These are phyloP conservation scores for Ophiocytium majus DNA, from an alignment of 352 stramenopile genomes.

Conservation along the genomic window DNA sequence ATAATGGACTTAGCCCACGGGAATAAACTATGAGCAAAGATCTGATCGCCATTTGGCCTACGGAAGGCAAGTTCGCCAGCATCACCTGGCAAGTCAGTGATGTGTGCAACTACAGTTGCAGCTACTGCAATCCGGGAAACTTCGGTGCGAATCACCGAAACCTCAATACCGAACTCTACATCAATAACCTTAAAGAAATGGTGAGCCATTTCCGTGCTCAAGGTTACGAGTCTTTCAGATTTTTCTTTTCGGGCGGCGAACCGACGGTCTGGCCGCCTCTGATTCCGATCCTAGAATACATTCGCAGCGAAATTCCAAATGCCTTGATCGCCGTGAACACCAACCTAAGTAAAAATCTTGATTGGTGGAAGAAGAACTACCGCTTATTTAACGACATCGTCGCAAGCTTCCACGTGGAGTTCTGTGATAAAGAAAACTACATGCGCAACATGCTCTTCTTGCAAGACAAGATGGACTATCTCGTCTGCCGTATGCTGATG, in stretches of 20 bases:
- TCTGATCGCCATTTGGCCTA: too few species aligned
- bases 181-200: not conserved
- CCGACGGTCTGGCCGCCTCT: not conserved
- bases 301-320: not conserved
- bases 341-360: slow-evolving; percentile 4
- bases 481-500: slow-evolving; percentile 14
- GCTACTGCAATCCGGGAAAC: slow-evolving; percentile 1
- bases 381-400: slow-evolving; percentile 6
- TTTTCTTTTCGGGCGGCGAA: slow-evolving; percentile 11
- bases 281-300: slow-evolving; percentile 14
- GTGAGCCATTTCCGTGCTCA: not conserved
- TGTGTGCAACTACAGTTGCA: too few species aligned
- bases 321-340: not conserved
- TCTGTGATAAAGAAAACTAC: slow-evolving; percentile 13
- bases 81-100: too few species aligned
- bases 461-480: slow-evolving; percentile 17
- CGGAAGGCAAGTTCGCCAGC: too few species aligned
- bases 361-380: slow-evolving; percentile 12
- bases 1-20: too few species aligned
- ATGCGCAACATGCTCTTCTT: slow-evolving; percentile 2
- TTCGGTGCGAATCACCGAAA: slow-evolving; percentile 2
- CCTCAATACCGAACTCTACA: slow-evolving; percentile 11
- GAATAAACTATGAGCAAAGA: too few species aligned
- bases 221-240: slow-evolving; percentile 4
- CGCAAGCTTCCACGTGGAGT: slow-evolving; percentile 3